Evolutionary conservation across 371 early-diverging fungal species (phyloP).

Genomic region (Apophysomyces variabilis): DNA sequence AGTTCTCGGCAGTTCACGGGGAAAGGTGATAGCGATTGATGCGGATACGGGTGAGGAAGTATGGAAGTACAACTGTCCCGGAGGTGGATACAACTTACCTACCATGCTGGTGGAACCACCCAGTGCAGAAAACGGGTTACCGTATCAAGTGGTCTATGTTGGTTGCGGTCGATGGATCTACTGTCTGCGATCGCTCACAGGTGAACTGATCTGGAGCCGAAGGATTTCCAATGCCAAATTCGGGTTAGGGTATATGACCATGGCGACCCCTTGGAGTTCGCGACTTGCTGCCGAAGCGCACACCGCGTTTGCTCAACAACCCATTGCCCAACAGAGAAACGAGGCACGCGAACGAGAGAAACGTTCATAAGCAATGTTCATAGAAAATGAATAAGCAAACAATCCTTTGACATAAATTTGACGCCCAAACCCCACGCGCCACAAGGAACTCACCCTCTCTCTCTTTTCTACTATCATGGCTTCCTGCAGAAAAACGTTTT

Average conservation of each 20-base stretch:
- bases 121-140: conserved; percentile 2
- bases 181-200: conserved; percentile 27
- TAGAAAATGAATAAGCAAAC: too few species aligned
- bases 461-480: too few species aligned
- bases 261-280: conserved; percentile 46
- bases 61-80: conserved; percentile 41
- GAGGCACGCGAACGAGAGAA: background rate
- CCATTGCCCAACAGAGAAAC: conserved; percentile 5
- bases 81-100: conserved; percentile 32
- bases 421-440: too few species aligned
- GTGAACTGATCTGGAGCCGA: conserved; percentile 29
- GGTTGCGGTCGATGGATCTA: conserved; percentile 36
- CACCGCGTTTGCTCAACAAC: conserved; percentile 25
- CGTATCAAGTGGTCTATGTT: conserved; percentile 24
- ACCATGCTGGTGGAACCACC: conserved; percentile 31
- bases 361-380: background rate
- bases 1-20: conserved; percentile 28
- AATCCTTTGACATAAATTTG: too few species aligned
- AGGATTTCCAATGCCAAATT: conserved; percentile 27
- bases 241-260: conserved; percentile 30
- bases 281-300: conserved; percentile 35
- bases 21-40: conserved; percentile 39
- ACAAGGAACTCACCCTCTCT: too few species aligned
- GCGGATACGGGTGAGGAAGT: conserved; percentile 27
- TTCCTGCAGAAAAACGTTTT: too few species aligned